Conservation (phyloP, 768 basidiomycete species). For the Tephrocybe sp. region DNA sequence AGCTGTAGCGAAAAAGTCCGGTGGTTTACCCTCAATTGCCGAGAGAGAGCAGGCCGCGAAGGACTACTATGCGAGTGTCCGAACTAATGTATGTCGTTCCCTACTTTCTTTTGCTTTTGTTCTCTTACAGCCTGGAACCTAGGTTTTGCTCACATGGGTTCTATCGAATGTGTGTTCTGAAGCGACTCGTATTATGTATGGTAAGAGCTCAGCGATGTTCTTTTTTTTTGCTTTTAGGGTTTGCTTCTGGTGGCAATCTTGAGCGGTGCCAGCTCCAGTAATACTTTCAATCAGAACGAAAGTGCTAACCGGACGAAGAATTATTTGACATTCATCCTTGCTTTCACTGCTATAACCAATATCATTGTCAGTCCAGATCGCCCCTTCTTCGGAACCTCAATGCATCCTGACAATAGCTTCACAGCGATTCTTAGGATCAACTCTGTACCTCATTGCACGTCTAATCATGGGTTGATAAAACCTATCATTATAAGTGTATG, state of each 20-base stretch:
- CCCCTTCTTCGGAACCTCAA: constrained; percentile 1
- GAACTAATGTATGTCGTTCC: constrained; percentile 60
- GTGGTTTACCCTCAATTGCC: constrained; percentile 36
- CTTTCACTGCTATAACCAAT: constrained; percentile 80
- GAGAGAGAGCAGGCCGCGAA: constrained; percentile 76
- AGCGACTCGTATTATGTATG: background rate
- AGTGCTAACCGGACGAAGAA: constrained; percentile 61
- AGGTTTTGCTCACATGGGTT: constrained; percentile 80
- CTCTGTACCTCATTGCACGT: constrained; percentile 28
- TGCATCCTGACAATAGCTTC: background rate
- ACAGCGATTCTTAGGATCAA: constrained; percentile 31
- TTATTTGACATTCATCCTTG: constrained; percentile 80
- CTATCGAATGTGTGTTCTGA: constrained; percentile 69
- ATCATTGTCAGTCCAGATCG: constrained; percentile 43
- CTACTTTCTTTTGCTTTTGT: background rate
- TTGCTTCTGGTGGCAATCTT: constrained; percentile 70
- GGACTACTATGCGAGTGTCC: constrained; percentile 86
- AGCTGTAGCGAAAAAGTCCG: constrained; percentile 28
- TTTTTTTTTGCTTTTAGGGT: constrained; percentile 45
- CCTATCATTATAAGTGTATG: constrained; percentile 4
- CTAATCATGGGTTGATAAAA: constrained; percentile 25
- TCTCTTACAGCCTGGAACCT: background rate
- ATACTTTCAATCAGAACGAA: constrained; percentile 55
- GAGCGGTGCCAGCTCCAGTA: constrained; percentile 51
- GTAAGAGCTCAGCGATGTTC: too few relatives aligned